These are phyloP conservation scores for Trichoderma reesei DNA, from an alignment of 495 filamentous ascomycete species.

Conservation along the genomic window DNA sequence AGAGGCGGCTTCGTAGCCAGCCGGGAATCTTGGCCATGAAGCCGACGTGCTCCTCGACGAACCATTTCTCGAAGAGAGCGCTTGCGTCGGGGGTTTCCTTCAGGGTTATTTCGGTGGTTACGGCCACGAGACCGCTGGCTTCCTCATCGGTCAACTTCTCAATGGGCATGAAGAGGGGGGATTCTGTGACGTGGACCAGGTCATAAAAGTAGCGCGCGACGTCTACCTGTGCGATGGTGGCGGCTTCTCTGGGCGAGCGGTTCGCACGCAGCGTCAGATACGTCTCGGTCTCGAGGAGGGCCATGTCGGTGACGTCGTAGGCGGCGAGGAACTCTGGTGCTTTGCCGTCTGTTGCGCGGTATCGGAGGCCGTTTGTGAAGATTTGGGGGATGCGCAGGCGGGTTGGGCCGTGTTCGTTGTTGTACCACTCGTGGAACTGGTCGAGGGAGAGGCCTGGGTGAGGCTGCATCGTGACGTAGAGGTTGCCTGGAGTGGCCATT, in stretches of 20 bases:
- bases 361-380: slow-evolving; percentile 66
- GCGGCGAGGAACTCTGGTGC: slow-evolving; percentile 63
- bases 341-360: slow-evolving; percentile 51
- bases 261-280: slow-evolving; percentile 62
- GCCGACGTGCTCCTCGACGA: slow-evolving; percentile 58
- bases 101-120: slow-evolving; percentile 50
- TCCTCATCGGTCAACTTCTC: slow-evolving; percentile 50
- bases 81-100: slow-evolving; percentile 42
- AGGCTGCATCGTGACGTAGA: slow-evolving; percentile 75
- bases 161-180: slow-evolving; percentile 42
- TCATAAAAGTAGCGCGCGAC: slow-evolving; percentile 63
- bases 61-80: slow-evolving; percentile 55
- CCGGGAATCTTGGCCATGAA: slow-evolving; percentile 64
- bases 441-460: slow-evolving; percentile 48
- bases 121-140: slow-evolving; percentile 49
- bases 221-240: slow-evolving; percentile 64
- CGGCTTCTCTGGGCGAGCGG: slow-evolving; percentile 62
- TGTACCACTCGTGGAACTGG: slow-evolving; percentile 86
- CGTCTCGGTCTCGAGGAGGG: slow-evolving; percentile 50
- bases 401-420: slow-evolving; percentile 76
- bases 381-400: slow-evolving; percentile 61
- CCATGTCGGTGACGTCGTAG: slow-evolving; percentile 72
- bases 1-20: slow-evolving; percentile 61
- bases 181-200: slow-evolving; percentile 43
- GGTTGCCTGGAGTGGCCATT: slow-evolving; percentile 42